Evolutionary conservation across 148 eudicot genomes (phyloP), one percentile per base, ranked within the genome.

Genomic region (Vaccinium corymbosum): DNA sequence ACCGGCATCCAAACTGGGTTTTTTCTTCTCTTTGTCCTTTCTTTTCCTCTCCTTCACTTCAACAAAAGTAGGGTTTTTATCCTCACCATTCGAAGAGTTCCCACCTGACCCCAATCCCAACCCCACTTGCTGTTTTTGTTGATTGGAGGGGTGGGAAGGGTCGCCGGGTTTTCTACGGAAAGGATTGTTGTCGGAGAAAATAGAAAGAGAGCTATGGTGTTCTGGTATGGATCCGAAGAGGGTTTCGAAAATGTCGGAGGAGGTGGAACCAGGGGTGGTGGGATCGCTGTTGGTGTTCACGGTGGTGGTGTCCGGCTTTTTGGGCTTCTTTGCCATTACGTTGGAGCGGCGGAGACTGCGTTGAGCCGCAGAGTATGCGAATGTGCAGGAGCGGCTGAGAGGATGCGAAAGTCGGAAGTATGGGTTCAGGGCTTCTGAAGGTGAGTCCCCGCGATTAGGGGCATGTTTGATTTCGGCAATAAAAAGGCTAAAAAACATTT

Each of bases 301-400:
- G 4, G 22, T 22, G 49, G 81, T 55, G 27, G 48, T 81, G 64
- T 55, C 87, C 75, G 86, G 84, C 29, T 87, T 84, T 75, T 92
- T 94, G 70, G 87, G 82, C 87, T 93, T 95, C 87, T 95, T 93
- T 70, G 84, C 94, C 98, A 94, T 94, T 87, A 42, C 20, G 51
- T 32, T 80, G 48, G 78, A 35, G 10, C 9, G 72, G 25, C 72
- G 72, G 35, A 66, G 1, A 12, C 35, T 22, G 35, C 72, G 72
- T 6, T 17, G 16, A 46, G 29, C 49, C 64, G 22, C 59, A 27
- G 61, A 7, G 81, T 4, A 27, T 35, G 62, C 53, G 19, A 76
- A 22, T 22, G 35, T n/a, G 38, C n/a, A 27, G 6, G 10, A 16
- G 35, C 4, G 35, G 72, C 72, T 25, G 35, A 27, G 48, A 27